Evolutionary conservation across 2,329 filamentous ascomycete species (phyloP), one percentile per base, ranked within the genome.

Genomic region (Aaosphaeria pasadenensis): DNA sequence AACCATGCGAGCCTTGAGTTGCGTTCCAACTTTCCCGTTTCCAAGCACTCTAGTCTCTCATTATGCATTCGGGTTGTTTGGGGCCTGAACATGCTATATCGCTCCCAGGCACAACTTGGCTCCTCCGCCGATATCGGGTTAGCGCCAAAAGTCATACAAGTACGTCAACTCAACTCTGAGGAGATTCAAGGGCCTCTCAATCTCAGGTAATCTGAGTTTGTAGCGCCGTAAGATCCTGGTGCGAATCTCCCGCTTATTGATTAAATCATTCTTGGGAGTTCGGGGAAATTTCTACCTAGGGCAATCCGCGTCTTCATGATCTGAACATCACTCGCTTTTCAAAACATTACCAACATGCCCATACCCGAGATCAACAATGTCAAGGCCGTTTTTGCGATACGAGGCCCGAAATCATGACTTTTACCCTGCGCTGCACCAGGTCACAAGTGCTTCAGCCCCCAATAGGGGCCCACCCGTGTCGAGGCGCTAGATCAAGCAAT

Each of bases 391-490:
- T 36, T 36, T 24, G 17, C 17, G 17, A 24, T 24, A 24, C 17
- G 17, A 24, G 17, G 17, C 33, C 7, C n/a, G 33, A 36, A 36
- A 36, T 9, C n/a, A 36, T 36, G 33, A 36, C 9, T n/a, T 9
- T 36, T 9, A n/a, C 7, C n/a, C n/a, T 36, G 7, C 33, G 33
- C 7, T 9, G n/a, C n/a, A 9, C 9, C 33, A 36, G 33, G 33
- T 9, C n/a, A 36, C 33, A 9, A 36, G 33, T n/a, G 33, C 36
- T 44, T 29, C 31, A 44, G 42, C 42, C 42, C 42, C 42, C 42
- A 44, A 35, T 36, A n/a, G 17, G 6, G 6, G 24, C 29, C 28
- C 33, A 36, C 33, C 33, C 33, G 3, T 36, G 33, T n/a, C n/a
- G 9, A 9, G n/a, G 33, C 9, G 33, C 33, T 36, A 36, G 33